These are phyloP conservation scores for Jatropha curcas DNA, from an alignment of 345 rosid species.

Conservation along the genomic window DNA sequence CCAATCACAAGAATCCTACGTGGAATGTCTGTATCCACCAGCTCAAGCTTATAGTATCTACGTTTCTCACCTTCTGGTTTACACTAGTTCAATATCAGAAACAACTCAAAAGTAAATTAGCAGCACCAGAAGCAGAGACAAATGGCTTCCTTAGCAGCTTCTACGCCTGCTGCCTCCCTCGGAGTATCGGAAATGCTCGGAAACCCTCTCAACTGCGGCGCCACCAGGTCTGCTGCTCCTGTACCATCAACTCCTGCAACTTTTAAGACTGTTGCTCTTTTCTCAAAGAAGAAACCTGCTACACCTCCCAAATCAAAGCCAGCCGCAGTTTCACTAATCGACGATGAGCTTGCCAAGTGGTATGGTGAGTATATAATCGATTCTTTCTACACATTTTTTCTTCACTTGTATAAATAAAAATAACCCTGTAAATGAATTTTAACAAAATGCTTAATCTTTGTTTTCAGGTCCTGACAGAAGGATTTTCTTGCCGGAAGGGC, in stretches of 20 bases:
- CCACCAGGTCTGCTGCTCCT: constrained; percentile 54
- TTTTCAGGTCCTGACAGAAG: constrained; percentile 91
- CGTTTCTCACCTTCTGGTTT: constrained; percentile 12
- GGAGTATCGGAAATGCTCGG: constrained; percentile 83
- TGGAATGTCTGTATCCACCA: constrained; percentile 60
- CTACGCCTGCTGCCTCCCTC: constrained; percentile 68
- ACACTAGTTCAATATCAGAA: neutral
- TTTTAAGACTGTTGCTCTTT: constrained; percentile 76
- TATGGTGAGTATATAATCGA: constrained; percentile 57
- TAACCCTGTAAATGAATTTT: too few relatives aligned
- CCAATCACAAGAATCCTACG: constrained; percentile 52
- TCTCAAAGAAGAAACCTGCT: constrained; percentile 77
- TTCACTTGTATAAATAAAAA: too few relatives aligned
- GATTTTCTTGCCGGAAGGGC: constrained; percentile 93
- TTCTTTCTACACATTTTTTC: too few relatives aligned
- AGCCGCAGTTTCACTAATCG: constrained; percentile 42
- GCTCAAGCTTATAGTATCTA: constrained; percentile 53
- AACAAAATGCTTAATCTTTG: neutral
- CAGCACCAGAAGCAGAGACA: constrained; percentile 16
- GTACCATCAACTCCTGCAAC: constrained; percentile 54
- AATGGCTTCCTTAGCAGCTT: constrained; percentile 60
- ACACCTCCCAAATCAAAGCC: constrained; percentile 49
- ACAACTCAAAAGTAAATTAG: too few relatives aligned
- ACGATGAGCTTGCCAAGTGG: constrained; percentile 98
- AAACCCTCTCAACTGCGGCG: constrained; percentile 60